Percentiles rank a stretch among this genome's conserved stretches.
Evolutionary conservation across 345 rosid genomes (phyloP).

Genomic region (Aegle marmelos): DNA sequence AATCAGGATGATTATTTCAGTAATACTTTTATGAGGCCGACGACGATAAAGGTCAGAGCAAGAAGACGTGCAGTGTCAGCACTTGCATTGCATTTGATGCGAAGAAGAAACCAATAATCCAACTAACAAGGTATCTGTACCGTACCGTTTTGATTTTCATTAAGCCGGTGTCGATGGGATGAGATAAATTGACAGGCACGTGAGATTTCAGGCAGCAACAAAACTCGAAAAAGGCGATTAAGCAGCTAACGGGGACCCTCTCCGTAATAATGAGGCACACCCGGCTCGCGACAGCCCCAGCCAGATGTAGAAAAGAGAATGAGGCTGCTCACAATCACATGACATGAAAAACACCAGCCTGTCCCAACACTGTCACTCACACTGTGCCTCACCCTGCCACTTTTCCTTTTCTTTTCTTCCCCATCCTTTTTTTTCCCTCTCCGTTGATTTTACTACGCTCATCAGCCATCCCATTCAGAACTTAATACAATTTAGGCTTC

Average conservation of each 20-base stretch:
- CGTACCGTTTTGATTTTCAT: neutral
- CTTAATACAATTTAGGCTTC: too few relatives aligned
- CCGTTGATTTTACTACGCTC: too few relatives aligned
- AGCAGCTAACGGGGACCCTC: neutral
- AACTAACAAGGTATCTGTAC: neutral
- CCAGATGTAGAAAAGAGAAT: neutral
- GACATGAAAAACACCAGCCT: neutral
- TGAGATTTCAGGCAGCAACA: neutral
- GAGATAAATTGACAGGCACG: neutral
- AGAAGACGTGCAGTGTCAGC: neutral
- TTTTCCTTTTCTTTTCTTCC: neutral
- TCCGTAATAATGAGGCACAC: neutral
- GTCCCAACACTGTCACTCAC: neutral
- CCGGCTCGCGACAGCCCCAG: neutral
- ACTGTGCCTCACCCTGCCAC: neutral
- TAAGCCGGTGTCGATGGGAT: neutral
- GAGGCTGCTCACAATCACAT: neutral
- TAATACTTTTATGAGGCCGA: neutral
- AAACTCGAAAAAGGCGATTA: neutral
- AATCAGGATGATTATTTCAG: neutral
- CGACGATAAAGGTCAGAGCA: neutral
- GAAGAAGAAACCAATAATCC: neutral
- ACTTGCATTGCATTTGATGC: neutral
- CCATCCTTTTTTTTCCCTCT: fast-evolving
- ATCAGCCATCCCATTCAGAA: too few relatives aligned